Evolutionary conservation across 108 stramenopile genomes (phyloP), one percentile per base, ranked within the genome.

Genomic region (Cyclotella cryptica): DNA sequence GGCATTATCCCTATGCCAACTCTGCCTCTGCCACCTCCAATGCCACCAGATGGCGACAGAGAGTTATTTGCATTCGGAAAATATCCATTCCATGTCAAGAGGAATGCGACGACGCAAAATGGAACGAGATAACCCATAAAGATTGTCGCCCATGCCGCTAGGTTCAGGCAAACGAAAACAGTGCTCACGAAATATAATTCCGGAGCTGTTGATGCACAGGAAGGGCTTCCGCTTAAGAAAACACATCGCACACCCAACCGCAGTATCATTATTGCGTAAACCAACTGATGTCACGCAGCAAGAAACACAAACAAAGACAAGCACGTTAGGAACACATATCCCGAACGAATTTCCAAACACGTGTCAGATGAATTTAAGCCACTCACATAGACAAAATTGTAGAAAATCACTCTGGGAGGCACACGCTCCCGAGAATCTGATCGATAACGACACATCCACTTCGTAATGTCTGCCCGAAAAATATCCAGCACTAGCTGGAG

Each of bases 401-500:
- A 91, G 13, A 76, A 47, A 24, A 91, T 66, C 17, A 91, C 81
- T 28, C 88, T 67, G 42, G 60, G 54, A 0, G 84, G 84, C 30
- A 82, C 26, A 66, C 83, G 65, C 70, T 83, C 43, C 57, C 44
- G 47, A 79, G 76, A 71, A 43, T 85, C 76, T 47, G 87, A 59
- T 55, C 86, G 80, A 87, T 87, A 91, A 39, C 84, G 74, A 65
- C 88, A 88, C 65, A 86, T 74, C 52, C 74, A 63, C 44, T 84
- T 82, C 90, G 89, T 89, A 26, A 91, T 91, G 47, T 91, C 90
- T 13, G 74, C 74, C 10, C 90, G 90, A 62, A 91, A 91, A 17
- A 91, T 84, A 49, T 91, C 90, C 73, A 89, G 22, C n/a, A 89
- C 49, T 24, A 91, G 70, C 52, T 91, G 90, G 21, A 89, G 43